Base-by-base conservation (phyloP, 257 asterid genomes). In the Gentiana macrophylla region DNA sequence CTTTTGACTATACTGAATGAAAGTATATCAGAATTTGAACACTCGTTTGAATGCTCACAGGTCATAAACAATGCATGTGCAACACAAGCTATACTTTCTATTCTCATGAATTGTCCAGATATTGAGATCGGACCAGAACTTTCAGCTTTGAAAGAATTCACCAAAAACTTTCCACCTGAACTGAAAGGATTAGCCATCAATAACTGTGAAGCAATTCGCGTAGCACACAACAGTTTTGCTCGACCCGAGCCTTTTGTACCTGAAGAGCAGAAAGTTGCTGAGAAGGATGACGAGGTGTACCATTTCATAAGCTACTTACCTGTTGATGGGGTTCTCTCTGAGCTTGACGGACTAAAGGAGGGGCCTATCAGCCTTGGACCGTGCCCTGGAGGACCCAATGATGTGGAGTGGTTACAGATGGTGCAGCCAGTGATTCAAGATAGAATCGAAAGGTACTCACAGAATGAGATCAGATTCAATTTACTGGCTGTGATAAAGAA, bases 51-150 rank as follows among this genome's bases (percentile, higher is more conserved):
- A 11, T 47, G 45, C 65, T 65, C 51, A 47, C 77, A 92, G 97
- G 99, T 92, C 64, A 85, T 88, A 68, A 92, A 86, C 49, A 92
- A 92, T 74, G 99, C 97, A 43, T 92, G 99, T 66, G 99, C 99
- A 55, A 92, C 99, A 70, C 99, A 92, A 80, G 99, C 97, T 62
- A 88, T 92, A 66, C 80, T 92, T 41, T 82, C 99, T 5, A 83
- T 88, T 66, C 87, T 92, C 47, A 55, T 92, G 82, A 92, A 92
- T 76, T 78, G 94, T 65, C 81, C 81, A 5, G 97, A 88, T 6
- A 72, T 92, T 53, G 99, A 92, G 62, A 74, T 88, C 58, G 99
- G 97, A 51, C 94, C 89, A 34, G 97, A 88, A 76, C 55, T 88
- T 36, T 75, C 87, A 8, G 87, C 94, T 1, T 60, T 88, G 62